A percentile compares a stretch with the other conserved stretches of the same genome.
Evolutionary conservation across 2,329 filamentous ascomycete species (phyloP).

Genomic region (Penicillium sclerotigenum): DNA sequence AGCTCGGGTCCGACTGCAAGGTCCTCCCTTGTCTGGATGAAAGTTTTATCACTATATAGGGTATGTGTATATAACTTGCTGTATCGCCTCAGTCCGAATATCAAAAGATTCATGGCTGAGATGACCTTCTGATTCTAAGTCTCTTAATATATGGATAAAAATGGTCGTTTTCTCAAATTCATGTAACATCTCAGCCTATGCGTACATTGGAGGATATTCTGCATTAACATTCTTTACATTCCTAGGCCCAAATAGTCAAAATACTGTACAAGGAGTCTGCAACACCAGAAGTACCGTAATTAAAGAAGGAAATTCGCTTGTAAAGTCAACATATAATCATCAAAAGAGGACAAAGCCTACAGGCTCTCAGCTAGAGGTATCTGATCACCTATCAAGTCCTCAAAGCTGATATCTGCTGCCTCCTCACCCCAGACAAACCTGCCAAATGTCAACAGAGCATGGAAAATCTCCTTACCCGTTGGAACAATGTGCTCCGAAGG

Average conservation of each 20-base stretch:
- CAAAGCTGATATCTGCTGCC: not conserved
- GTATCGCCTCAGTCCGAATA: too few relatives aligned
- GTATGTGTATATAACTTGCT: too few relatives aligned
- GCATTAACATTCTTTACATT: not conserved
- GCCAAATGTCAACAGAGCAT: conserved; percentile 78
- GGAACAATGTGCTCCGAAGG: conserved; percentile 84
- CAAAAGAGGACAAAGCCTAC: not conserved
- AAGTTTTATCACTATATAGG: too few relatives aligned
- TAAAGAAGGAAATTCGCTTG: not conserved
- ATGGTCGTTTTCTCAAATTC: not conserved
- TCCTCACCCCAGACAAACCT: conserved; percentile 53
- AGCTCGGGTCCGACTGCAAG: too few relatives aligned
- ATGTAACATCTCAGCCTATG: not conserved
- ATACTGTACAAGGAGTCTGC: not conserved
- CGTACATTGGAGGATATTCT: not conserved
- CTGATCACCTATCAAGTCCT: conserved; percentile 4
- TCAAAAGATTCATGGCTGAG: too few relatives aligned
- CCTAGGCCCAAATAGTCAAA: not conserved
- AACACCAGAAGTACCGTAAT: not conserved
- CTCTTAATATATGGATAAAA: not conserved
- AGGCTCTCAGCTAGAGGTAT: conserved; percentile 4
- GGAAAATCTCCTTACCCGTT: conserved; percentile 81
- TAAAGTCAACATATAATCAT: conserved; percentile 8
- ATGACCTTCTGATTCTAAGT: too few relatives aligned
- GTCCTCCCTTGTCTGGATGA: too few relatives aligned